Evolutionary conservation across 257 asterid species (phyloP), one percentile per base, ranked within the genome.

Genomic region (Verbascum thapsus): DNA sequence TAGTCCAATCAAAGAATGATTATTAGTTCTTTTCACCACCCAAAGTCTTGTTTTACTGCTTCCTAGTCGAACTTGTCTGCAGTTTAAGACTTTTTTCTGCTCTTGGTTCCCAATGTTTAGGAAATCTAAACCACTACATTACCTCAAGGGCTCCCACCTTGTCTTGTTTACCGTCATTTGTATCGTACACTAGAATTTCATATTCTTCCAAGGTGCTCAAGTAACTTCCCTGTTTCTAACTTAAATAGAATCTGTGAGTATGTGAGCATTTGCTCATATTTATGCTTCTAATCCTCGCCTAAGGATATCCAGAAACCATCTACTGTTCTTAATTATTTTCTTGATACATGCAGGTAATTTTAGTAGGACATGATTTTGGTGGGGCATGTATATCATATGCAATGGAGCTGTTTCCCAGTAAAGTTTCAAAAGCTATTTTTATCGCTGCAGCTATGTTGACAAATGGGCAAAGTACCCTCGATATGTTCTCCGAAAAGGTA

Each of bases 321-420:
- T 48, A 12, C 13, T 74, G 20, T 51, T 61, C 73, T 69, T 37
- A 61, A 39, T 44, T 15, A 19, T 59, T 60, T 71, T n/a, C 42
- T 73, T 61, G 52, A 44, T 57, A 11, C 20, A 19, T 71, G 84
- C 91, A 94, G 99, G 96, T 94, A 49, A 86, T 90, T 74, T 78
- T 94, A 74, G 98, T 85, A 18, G 99, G 96, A 35, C 99, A 94
- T 74, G 99, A 94, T 83, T 90, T 94, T 72, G 99, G 98, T 23
- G 99, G 99, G 70, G 86, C 96, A 16, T 90, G 99, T 71, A 74
- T 90, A 76, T 85, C 99, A 50, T 85, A 81, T 74, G 85, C 84
- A 18, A 90, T 90, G 99, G 99, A 94, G 83, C 49, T 73, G 55
- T 80, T 78, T 73, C 88, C 92, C n/a, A 39, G 80, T 30, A 94